These are phyloP conservation scores for Serendipita vermifera DNA, from an alignment of 768 basidiomycete genomes.

Conservation along the genomic window DNA sequence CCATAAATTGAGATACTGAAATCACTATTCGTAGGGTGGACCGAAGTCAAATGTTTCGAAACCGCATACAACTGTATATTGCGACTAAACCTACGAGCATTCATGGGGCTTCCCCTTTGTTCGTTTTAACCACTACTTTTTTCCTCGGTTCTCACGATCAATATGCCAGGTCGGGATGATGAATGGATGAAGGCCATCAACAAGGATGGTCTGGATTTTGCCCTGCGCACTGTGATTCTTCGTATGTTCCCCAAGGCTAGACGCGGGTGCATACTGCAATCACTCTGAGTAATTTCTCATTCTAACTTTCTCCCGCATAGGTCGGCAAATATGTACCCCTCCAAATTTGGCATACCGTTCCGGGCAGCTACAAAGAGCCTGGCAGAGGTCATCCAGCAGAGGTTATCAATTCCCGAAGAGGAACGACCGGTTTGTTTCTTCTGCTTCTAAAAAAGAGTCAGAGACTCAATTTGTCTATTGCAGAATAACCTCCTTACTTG, in stretches of 20 bases:
- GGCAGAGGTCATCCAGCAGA: too few relatives aligned
- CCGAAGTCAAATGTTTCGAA: not conserved
- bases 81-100: not conserved
- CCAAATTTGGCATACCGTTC: too few relatives aligned
- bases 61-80: not conserved
- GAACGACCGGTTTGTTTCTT: not conserved
- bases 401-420: not conserved
- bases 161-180: not conserved
- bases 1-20: too few relatives aligned
- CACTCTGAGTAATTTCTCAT: too few relatives aligned
- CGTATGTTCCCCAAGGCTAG: not conserved
- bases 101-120: not conserved
- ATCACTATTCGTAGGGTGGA: slow-evolving; percentile 2
- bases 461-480: too few relatives aligned
- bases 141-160: too few relatives aligned
- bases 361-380: too few relatives aligned
- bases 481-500: not conserved
- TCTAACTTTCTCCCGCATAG: too few relatives aligned
- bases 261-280: not conserved
- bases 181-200: not conserved
- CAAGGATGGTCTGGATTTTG: not conserved
- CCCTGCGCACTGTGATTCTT: not conserved
- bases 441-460: too few relatives aligned
- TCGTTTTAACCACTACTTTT: too few relatives aligned
- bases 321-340: too few relatives aligned